Evolutionary conservation across 176 grass and related monocot genomes (phyloP).

Genomic region (Aegilops speltoides): DNA sequence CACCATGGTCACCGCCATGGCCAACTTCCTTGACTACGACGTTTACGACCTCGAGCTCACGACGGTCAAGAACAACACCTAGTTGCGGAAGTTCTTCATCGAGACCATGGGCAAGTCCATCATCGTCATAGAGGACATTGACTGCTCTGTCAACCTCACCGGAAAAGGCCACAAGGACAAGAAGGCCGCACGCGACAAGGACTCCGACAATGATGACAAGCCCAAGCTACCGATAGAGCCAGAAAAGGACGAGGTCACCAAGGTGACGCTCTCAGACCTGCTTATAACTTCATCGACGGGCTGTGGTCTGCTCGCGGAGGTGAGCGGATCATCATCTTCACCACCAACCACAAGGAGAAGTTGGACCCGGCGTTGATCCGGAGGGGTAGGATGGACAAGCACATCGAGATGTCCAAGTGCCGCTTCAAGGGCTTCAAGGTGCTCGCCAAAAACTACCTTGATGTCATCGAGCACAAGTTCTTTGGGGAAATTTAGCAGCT

Average conservation of each 20-base stretch:
- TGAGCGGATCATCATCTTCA: too few relatives aligned
- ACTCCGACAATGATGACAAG: neutral
- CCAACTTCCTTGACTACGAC: neutral
- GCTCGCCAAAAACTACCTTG: constrained; percentile 22
- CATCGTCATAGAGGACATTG: constrained; percentile 64
- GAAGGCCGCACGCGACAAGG: neutral
- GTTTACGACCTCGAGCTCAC: neutral
- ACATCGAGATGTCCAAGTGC: constrained; percentile 63
- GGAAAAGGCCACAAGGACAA: constrained; percentile 20
- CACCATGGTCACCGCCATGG: neutral
- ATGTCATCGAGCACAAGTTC: neutral
- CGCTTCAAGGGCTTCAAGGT: constrained; percentile 49
- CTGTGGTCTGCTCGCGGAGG: too few relatives aligned
- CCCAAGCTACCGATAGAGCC: neutral
- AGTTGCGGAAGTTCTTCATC: constrained; percentile 68
- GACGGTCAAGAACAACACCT: constrained; percentile 37
- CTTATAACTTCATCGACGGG: too few relatives aligned
- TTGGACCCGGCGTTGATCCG: constrained; percentile 55
- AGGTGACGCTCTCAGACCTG: constrained; percentile 37
- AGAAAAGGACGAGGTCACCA: constrained; percentile 11
- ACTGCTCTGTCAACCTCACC: constrained; percentile 66
- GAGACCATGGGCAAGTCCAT: constrained; percentile 61
- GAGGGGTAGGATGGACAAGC: constrained; percentile 59
- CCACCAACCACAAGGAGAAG: neutral
- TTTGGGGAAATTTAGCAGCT: constrained; percentile 18